Conservation (phyloP, 2,329 filamentous ascomycete species). For the Fusarium stilboides region DNA sequence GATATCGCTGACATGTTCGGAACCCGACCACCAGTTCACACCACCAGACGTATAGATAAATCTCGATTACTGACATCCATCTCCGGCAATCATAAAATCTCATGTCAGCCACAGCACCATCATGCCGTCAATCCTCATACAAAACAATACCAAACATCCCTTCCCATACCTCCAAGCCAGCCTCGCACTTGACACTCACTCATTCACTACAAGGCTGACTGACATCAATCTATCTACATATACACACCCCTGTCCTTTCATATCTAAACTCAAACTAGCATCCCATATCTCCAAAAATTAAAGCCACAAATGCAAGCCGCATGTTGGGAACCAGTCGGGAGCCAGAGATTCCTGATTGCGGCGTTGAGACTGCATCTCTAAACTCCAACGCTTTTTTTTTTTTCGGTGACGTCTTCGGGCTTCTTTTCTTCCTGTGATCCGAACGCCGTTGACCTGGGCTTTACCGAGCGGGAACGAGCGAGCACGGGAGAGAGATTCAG, state of each 20-base stretch:
- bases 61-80: neutral
- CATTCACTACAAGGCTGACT: slow-evolving; percentile 31
- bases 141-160: neutral
- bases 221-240: neutral
- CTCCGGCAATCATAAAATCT: neutral
- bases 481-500: slow-evolving; percentile 7
- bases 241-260: slow-evolving; percentile 20
- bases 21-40: slow-evolving; percentile 33
- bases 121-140: neutral
- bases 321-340: slow-evolving; percentile 48
- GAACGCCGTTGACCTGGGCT: slow-evolving; percentile 11
- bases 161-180: neutral
- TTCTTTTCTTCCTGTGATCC: slow-evolving; percentile 29
- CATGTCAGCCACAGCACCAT: neutral
- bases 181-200: slow-evolving; percentile 1
- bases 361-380: slow-evolving; percentile 30
- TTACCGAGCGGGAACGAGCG: slow-evolving; percentile 35
- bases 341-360: slow-evolving; percentile 14
- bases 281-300: slow-evolving; percentile 20
- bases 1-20: slow-evolving; percentile 28
- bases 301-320: slow-evolving; percentile 42
- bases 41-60: neutral
- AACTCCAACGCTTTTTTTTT: slow-evolving; percentile 29
- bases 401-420: slow-evolving; percentile 28
- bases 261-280: slow-evolving; percentile 8